phyloP scores from a whole-genome alignment of 73 alveolate species.

The Paramecium octaurelia region DNA sequence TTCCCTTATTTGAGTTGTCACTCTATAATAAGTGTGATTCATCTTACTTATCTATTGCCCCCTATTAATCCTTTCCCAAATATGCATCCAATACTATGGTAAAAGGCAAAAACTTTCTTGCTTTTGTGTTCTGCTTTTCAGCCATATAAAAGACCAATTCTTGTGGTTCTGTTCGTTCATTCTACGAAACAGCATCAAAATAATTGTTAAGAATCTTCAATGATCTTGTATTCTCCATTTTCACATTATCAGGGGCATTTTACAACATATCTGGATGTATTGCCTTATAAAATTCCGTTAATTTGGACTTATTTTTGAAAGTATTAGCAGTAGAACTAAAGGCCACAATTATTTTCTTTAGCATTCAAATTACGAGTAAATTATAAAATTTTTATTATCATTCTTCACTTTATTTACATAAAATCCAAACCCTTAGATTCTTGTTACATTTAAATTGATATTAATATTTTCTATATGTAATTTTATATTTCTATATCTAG shows the following conservation, averaged over 20 bases:
- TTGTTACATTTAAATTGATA: neutral
- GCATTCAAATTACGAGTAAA: neutral
- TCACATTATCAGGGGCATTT: slow-evolving; percentile 62
- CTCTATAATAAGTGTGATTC: neutral
- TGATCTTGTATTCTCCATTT: slow-evolving; percentile 56
- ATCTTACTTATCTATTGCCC: neutral
- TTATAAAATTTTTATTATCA: neutral
- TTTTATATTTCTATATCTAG: neutral
- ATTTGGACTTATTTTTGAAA: slow-evolving; percentile 38
- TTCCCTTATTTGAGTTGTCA: neutral
- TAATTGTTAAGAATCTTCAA: slow-evolving; percentile 29
- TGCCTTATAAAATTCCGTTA: slow-evolving; percentile 59
- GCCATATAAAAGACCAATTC: slow-evolving; percentile 51
- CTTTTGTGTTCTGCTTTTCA: slow-evolving; percentile 38
- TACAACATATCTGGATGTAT: slow-evolving; percentile 63
- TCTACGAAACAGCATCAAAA: slow-evolving; percentile 53
- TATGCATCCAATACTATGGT: slow-evolving; percentile 18
- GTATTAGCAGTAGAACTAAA: slow-evolving; percentile 21
- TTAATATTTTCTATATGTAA: neutral
- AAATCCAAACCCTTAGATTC: neutral
- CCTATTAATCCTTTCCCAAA: neutral
- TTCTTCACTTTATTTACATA: neutral
- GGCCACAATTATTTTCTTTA: neutral
- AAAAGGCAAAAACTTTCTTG: slow-evolving; percentile 35
- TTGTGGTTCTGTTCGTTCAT: slow-evolving; percentile 40